A percentile compares a stretch with the other conserved stretches of the same genome.
phyloP scores from a whole-genome alignment of 2,329 filamentous ascomycete genomes.

The Biscogniauxia mediterranea region DNA sequence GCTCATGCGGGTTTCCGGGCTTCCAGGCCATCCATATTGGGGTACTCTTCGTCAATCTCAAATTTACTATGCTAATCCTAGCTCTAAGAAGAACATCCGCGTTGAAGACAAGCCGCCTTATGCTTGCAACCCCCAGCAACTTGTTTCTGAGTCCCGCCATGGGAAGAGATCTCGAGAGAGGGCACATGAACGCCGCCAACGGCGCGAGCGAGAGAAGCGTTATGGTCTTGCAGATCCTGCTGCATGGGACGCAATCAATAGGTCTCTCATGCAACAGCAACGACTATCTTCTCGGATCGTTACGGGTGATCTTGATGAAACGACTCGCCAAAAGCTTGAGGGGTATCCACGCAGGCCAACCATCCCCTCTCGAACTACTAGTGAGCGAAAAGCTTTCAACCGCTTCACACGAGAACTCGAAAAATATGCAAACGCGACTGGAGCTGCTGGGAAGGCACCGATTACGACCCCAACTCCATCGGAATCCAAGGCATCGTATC shows the following conservation, averaged over 20 bases:
- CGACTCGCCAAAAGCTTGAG: not conserved
- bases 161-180: conserved; percentile 13
- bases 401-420: conserved; percentile 41
- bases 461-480: conserved; percentile 40
- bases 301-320: conserved; percentile 14
- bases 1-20: conserved; percentile 26
- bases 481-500: conserved; percentile 43
- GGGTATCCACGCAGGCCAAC: not conserved
- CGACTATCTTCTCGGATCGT: conserved; percentile 38
- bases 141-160: conserved; percentile 3
- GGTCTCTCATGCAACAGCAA: conserved; percentile 45
- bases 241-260: conserved; percentile 44
- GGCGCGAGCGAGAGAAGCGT: conserved; percentile 26
- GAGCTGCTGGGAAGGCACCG: conserved; percentile 37
- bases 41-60: conserved; percentile 24
- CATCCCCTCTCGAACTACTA: conserved; percentile 41
- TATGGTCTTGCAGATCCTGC: conserved; percentile 37
- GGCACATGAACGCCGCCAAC: not conserved
- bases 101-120: not conserved
- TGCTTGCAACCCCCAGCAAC: not conserved
- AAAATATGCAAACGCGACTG: conserved; percentile 40
- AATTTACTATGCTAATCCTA: conserved; percentile 7
- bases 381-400: conserved; percentile 41
- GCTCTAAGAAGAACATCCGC: not conserved
- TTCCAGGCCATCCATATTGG: conserved; percentile 27